Conservation (phyloP, 345 rosid species). For the Erysimum cheiranthoides region DNA sequence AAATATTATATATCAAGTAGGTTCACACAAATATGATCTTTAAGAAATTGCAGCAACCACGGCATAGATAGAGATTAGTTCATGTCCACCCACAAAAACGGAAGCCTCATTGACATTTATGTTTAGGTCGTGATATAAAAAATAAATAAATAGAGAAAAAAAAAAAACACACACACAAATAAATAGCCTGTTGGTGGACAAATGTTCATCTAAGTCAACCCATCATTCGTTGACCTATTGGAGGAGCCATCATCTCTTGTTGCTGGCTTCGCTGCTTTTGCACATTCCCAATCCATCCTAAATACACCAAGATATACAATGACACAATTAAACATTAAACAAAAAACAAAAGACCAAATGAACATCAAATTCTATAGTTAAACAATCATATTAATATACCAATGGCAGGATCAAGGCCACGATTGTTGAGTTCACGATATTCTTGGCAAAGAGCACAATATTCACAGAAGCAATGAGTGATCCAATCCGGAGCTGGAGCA, state of each 20-base stretch:
- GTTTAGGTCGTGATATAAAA: too few relatives aligned
- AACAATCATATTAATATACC: background rate
- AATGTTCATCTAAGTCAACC: conserved; percentile 25
- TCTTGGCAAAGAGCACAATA: conserved; percentile 62
- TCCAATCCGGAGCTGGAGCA: conserved; percentile 56
- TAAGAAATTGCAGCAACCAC: too few relatives aligned
- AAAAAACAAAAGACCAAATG: background rate
- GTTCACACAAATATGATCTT: too few relatives aligned
- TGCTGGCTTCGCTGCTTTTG: conserved; percentile 10
- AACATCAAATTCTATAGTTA: background rate
- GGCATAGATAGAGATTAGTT: too few relatives aligned
- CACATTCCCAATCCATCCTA: conserved; percentile 39
- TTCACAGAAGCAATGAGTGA: conserved; percentile 56
- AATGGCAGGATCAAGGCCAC: conserved; percentile 53
- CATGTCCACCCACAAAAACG: too few relatives aligned
- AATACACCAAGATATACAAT: conserved; percentile 1
- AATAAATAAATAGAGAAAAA: too few relatives aligned
- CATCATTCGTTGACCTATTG: conserved; percentile 42
- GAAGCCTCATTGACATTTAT: too few relatives aligned
- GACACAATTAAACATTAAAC: background rate
- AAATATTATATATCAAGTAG: too few relatives aligned
- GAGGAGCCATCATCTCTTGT: conserved; percentile 44
- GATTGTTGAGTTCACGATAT: conserved; percentile 59
- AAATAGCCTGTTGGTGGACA: too few relatives aligned
- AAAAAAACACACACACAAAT: too few relatives aligned